Base-by-base conservation (phyloP, 768 basidiomycete genomes). In the Lentinula aciculospora region DNA sequence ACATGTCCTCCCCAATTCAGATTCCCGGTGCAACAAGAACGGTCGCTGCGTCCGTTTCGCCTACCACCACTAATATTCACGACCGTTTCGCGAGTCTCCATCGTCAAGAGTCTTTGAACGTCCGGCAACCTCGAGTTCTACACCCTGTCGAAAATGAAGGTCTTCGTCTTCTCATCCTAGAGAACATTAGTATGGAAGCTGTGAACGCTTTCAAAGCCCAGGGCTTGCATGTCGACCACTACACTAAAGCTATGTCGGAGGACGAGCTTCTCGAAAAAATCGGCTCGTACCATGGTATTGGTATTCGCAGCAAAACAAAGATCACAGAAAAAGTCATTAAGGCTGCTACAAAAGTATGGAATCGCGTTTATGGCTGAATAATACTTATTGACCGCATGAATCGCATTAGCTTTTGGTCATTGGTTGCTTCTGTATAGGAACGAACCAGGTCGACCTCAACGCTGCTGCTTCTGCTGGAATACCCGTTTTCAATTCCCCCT, bases 371-470 rank as follows among this genome's bases (percentile, higher is more conserved):
- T 6, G 10, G 12, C 40, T 45, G 37, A 13, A 54, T 9, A 5
- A 28, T 25, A 3, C 40, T 37, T 15, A 25, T 37, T 51, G 32
- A 15, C 31, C 25, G 42, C 19, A 19, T 47, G 44, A 12, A 9
- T 4, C 37, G 10, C 9, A 47, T 6, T 66, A 99, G 94, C 88
- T 99, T 46, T 81, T 98, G 12, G 92, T 88, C 67, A 93, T 98
- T 61, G 96, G 97, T 10, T 99, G 97, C 72, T 99, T 99, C 82
- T 99, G 97, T 75, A 99, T 99, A 63, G 97, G 97, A 51, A 95
- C 93, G 54, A 98, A 98, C 73, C 97, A 98, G 72, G 97, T 98
- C 63, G 94, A 98, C 69, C 85, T 99, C 46, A 60, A 69, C 50
- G 84, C 89, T 2, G 94, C 95, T 25, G 85, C 89, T 34, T 83